Evolutionary conservation across 139 green algal genomes (phyloP).

Genomic region (Coccomyxa sp.): DNA sequence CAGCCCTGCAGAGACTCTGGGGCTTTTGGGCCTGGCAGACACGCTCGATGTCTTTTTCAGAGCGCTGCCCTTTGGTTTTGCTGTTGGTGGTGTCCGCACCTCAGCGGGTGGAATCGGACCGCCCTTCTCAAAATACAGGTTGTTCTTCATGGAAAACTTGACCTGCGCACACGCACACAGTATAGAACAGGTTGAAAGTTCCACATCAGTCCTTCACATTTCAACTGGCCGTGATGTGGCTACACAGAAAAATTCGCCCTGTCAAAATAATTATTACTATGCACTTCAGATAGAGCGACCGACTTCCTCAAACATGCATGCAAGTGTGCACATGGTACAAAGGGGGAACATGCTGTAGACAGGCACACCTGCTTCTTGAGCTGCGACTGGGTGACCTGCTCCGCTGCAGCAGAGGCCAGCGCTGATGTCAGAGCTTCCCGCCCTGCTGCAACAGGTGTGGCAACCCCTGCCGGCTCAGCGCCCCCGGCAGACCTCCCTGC

Average conservation of each 20-base stretch:
- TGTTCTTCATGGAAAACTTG: slow-evolving; percentile 66
- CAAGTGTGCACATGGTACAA: neutral
- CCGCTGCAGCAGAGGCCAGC: too few species aligned
- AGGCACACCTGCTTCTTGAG: too few species aligned
- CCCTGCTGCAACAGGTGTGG: too few species aligned
- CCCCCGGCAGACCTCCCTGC: too few species aligned
- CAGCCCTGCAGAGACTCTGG: neutral
- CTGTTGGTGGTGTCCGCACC: slow-evolving; percentile 65
- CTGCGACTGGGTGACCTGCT: too few species aligned
- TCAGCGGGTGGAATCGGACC: slow-evolving; percentile 53
- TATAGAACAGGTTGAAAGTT: neutral
- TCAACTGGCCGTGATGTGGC: too few species aligned
- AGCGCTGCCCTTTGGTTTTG: slow-evolving; percentile 56
- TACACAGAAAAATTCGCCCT: neutral
- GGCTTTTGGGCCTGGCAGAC: neutral
- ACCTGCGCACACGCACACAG: slow-evolving; percentile 25
- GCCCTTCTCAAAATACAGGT: slow-evolving; percentile 69
- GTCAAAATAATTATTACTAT: neutral
- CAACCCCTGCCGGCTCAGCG: too few species aligned
- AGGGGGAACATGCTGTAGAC: neutral
- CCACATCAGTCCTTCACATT: neutral
- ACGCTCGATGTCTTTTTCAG: slow-evolving; percentile 23
- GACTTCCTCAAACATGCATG: neutral
- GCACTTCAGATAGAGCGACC: neutral
- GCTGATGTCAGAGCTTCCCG: too few species aligned